Conservation (phyloP, 176 grass and related monocot genomes). For the maize (Zea mays) region Zm-B73-REFERENCE-NAM-5.0 NC_050102.1:156379001-156379500, state of each 20-base stretch:
- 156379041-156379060: slow-evolving; percentile 4
- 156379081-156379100: neutral
- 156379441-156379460: neutral
- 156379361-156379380: neutral
- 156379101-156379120: neutral
- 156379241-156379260: neutral
- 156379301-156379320: slow-evolving; percentile 61
- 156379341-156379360: neutral
- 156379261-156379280: slow-evolving; percentile 31
- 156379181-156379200: neutral
- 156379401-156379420: neutral
- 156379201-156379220: neutral
- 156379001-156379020: slow-evolving; percentile 17
- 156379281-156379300: slow-evolving; percentile 80
- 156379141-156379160: neutral
- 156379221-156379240: neutral
- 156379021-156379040: neutral
- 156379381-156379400: neutral
- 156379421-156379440: neutral
- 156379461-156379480: neutral
- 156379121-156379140: neutral
- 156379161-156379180: neutral
- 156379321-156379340: slow-evolving; percentile 36
- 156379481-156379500: neutral
- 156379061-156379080: neutral